Percentiles rank a stretch among this genome's conserved stretches.
phyloP scores from a whole-genome alignment of 805 yeast species.

The Pichia nanzhaoensis region DNA sequence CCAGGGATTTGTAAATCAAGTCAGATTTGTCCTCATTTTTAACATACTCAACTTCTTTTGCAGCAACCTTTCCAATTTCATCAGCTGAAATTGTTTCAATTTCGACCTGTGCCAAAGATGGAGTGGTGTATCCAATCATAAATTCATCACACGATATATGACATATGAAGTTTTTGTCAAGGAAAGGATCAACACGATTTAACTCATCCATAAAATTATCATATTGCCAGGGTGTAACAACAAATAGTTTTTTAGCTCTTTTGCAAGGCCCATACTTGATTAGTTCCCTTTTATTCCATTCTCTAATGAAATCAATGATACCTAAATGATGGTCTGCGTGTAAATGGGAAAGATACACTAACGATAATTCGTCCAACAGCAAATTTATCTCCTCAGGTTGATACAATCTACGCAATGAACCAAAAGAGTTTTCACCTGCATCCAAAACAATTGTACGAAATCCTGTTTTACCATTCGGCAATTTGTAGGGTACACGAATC shows the following conservation, averaged over 20 bases:
- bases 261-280: constrained; percentile 28
- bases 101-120: constrained; percentile 24
- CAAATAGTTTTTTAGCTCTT: constrained; percentile 34
- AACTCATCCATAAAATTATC: constrained; percentile 64
- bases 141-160: constrained; percentile 30
- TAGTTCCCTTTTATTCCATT: constrained; percentile 49
- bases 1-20: constrained; percentile 35
- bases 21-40: constrained; percentile 5
- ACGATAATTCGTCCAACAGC: constrained; percentile 52
- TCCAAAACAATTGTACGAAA: constrained; percentile 58
- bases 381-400: constrained; percentile 36
- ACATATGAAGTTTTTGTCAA: constrained; percentile 16
- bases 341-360: constrained; percentile 76
- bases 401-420: constrained; percentile 58
- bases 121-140: constrained; percentile 14
- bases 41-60: constrained; percentile 8
- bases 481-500: constrained; percentile 55
- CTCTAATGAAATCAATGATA: constrained; percentile 55
- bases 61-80: constrained; percentile 17
- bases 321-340: constrained; percentile 99
- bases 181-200: constrained; percentile 24
- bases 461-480: constrained; percentile 9
- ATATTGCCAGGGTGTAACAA: constrained; percentile 74
- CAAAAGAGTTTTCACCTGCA: constrained; percentile 93
- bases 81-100: constrained; percentile 15